phyloP scores from a whole-genome alignment of 345 rosid genomes.

The Hypericum androsaemum region DNA sequence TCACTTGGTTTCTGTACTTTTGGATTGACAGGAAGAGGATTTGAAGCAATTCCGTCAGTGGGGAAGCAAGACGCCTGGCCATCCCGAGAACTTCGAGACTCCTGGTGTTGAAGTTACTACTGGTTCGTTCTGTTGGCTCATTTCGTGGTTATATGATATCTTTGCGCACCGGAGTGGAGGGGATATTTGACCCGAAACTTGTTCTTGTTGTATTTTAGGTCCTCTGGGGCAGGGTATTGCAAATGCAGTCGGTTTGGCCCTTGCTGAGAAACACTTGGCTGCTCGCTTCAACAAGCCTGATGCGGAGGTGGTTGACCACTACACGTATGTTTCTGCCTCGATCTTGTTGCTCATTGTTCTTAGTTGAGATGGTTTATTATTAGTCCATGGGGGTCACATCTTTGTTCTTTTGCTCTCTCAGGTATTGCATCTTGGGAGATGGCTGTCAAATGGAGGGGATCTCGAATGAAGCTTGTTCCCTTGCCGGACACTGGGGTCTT shows the following conservation, averaged over 20 bases:
- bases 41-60: constrained; percentile 84
- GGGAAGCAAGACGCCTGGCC: constrained; percentile 99
- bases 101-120: constrained; percentile 98
- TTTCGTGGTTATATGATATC: background rate
- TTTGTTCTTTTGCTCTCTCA: constrained; percentile 15
- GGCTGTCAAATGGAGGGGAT: constrained; percentile 99
- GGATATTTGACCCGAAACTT: background rate
- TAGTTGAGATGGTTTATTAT: background rate
- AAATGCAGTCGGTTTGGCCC: constrained; percentile 93
- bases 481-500: constrained; percentile 98
- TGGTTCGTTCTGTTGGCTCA: constrained; percentile 34
- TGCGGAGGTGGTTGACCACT: constrained; percentile 70
- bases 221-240: constrained; percentile 93
- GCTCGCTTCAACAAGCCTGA: constrained; percentile 85
- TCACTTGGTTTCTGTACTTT: constrained; percentile 1
- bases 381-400: background rate
- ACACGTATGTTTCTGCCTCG: constrained; percentile 41
- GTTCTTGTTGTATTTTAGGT: constrained; percentile 31
- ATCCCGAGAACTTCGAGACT: constrained; percentile 99
- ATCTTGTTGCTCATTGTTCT: background rate
- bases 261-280: constrained; percentile 87
- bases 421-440: constrained; percentile 79
- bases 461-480: constrained; percentile 82
- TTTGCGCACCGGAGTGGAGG: background rate
- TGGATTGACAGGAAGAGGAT: constrained; percentile 66